phyloP scores from a whole-genome alignment of 2,329 filamentous ascomycete species.

The Colletotrichum echinochloae region DNA sequence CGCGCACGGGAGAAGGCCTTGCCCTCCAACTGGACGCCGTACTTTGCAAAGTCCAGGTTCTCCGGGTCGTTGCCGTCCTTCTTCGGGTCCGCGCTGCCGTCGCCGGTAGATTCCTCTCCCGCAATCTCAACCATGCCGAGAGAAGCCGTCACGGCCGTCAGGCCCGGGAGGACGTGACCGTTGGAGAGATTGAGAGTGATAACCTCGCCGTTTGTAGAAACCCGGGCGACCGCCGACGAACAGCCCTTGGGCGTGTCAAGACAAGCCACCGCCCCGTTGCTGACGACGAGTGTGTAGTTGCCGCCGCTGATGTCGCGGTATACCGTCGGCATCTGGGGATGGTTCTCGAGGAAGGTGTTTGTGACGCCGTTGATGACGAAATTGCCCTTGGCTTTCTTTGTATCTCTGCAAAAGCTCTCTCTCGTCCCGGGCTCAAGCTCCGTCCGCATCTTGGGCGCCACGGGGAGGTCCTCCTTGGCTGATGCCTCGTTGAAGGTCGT shows the following conservation, averaged over 20 bases:
- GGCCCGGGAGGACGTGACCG: slow-evolving; percentile 60
- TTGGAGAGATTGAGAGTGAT: slow-evolving; percentile 54
- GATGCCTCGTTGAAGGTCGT: slow-evolving; percentile 29
- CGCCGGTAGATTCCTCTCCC: slow-evolving; percentile 57
- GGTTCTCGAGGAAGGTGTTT: slow-evolving; percentile 49
- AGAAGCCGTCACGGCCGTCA: slow-evolving; percentile 61
- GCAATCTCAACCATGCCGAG: slow-evolving; percentile 65
- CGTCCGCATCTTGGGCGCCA: slow-evolving; percentile 43
- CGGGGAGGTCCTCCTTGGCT: background rate
- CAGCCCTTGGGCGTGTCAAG: slow-evolving; percentile 42
- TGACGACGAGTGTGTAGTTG: slow-evolving; percentile 54
- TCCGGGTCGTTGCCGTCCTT: slow-evolving; percentile 45
- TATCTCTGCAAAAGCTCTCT: slow-evolving; percentile 45
- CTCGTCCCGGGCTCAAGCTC: slow-evolving; percentile 42
- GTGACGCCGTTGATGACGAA: slow-evolving; percentile 55
- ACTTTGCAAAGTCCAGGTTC: slow-evolving; percentile 53
- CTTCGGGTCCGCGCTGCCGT: slow-evolving; percentile 55
- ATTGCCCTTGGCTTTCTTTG: slow-evolving; percentile 42
- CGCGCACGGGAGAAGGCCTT: slow-evolving; percentile 55
- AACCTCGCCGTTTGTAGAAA: slow-evolving; percentile 47
- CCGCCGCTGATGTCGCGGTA: slow-evolving; percentile 26
- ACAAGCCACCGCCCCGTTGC: slow-evolving; percentile 56
- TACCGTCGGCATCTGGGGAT: slow-evolving; percentile 29
- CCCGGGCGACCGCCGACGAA: slow-evolving; percentile 33
- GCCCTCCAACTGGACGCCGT: slow-evolving; percentile 56